Conservation (phyloP, 2,329 filamentous ascomycete genomes). For the Myriangium duriaei region DNA sequence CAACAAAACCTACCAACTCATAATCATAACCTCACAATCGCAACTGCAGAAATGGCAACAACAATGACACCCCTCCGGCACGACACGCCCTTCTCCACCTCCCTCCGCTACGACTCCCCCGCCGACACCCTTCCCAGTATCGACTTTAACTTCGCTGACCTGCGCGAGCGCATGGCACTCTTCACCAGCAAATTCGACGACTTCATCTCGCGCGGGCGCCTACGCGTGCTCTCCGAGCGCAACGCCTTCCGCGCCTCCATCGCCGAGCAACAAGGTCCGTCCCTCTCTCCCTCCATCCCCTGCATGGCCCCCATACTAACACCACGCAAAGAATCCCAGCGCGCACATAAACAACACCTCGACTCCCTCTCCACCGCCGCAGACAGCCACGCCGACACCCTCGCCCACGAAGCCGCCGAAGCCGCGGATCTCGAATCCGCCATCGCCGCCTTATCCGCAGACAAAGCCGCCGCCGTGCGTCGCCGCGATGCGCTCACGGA, state of each 20-base stretch:
- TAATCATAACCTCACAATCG: background rate
- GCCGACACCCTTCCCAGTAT: conserved; percentile 73
- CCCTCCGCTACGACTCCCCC: conserved; percentile 47
- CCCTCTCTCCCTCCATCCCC: conserved; percentile 1
- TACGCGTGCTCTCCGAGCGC: conserved; percentile 79
- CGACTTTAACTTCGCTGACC: conserved; percentile 90
- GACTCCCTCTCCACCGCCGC: conserved; percentile 67
- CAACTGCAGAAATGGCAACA: conserved; percentile 18
- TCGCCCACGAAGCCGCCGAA: conserved; percentile 67
- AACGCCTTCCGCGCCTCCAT: conserved; percentile 89
- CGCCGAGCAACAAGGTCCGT: conserved; percentile 73
- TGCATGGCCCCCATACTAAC: conserved; percentile 8
- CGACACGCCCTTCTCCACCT: conserved; percentile 53
- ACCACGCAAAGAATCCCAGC: conserved; percentile 61
- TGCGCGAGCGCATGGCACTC: conserved; percentile 87
- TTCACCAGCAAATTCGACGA: conserved; percentile 85
- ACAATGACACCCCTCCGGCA: conserved; percentile 30
- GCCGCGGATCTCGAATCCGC: conserved; percentile 51
- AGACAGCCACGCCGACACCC: conserved; percentile 55
- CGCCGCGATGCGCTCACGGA: conserved; percentile 44
- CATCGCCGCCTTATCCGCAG: conserved; percentile 43
- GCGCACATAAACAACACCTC: conserved; percentile 77
- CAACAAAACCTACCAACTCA: background rate
- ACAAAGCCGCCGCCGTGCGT: conserved; percentile 42
- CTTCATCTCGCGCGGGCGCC: conserved; percentile 84